Conservation (phyloP, 768 basidiomycete genomes). For the Epithele typhae region DNA sequence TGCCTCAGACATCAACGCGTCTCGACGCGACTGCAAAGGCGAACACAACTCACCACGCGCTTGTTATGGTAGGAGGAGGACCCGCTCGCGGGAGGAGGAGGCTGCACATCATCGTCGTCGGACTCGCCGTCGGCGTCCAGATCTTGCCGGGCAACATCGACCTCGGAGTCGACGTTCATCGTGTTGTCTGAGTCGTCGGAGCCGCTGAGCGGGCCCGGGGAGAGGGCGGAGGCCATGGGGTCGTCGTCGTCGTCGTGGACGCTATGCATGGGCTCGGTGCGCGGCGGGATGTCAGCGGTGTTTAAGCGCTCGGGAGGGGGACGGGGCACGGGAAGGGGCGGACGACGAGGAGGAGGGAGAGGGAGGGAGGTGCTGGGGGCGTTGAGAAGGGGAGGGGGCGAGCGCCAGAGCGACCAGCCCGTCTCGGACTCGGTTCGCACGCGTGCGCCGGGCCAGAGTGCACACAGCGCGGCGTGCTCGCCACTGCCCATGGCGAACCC, state of each 20-base stretch:
- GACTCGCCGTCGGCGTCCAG: constrained; percentile 56
- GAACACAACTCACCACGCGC: constrained; percentile 26
- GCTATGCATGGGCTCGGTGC: constrained; percentile 19
- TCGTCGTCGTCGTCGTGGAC: constrained; percentile 21
- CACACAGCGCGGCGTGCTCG: constrained; percentile 29
- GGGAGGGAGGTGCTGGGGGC: constrained; percentile 25
- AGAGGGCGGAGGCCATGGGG: constrained; percentile 21
- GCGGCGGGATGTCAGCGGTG: background rate
- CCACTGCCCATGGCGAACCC: constrained; percentile 34
- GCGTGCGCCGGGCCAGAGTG: constrained; percentile 34
- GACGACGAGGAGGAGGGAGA: constrained; percentile 22
- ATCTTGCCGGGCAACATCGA: constrained; percentile 35
- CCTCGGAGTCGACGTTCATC: constrained; percentile 70
- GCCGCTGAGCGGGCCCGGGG: constrained; percentile 26
- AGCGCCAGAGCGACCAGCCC: constrained; percentile 34
- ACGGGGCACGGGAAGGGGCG: constrained; percentile 20
- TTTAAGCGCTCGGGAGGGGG: constrained; percentile 16
- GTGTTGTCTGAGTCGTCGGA: constrained; percentile 45
- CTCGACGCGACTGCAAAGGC: constrained; percentile 1
- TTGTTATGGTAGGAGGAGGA: constrained; percentile 32
- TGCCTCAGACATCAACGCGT: constrained; percentile 12
- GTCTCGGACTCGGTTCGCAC: constrained; percentile 34
- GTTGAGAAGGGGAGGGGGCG: constrained; percentile 29
- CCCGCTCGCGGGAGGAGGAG: constrained; percentile 32
- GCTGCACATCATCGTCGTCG: constrained; percentile 51